A percentile compares a stretch with the other conserved stretches of the same genome.
phyloP scores from a whole-genome alignment of 129 eudicot species.

The Pseudognaphalium luteoalbum region DNA sequence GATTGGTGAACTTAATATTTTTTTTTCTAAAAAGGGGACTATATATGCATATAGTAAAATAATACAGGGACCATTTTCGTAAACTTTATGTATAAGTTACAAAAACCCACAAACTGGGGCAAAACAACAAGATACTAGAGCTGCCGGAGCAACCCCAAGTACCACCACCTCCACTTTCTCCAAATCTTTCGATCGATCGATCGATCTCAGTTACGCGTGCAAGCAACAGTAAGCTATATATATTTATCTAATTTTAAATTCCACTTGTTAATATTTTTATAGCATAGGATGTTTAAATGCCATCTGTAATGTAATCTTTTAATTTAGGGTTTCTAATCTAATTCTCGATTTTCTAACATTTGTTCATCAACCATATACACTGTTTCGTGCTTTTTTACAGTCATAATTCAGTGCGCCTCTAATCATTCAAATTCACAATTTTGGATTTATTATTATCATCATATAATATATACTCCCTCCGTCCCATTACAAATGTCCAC shows the following conservation, averaged over 20 bases:
- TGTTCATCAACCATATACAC: too few species aligned
- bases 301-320: not conserved
- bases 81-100: not conserved
- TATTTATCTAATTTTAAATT: not conserved
- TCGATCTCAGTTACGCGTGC: not conserved
- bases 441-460: not conserved
- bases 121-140: not conserved
- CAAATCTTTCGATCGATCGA: not conserved
- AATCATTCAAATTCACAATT: slow-evolving; percentile 9
- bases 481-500: too few species aligned
- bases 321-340: slow-evolving; percentile 24
- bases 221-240: not conserved
- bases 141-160: not conserved
- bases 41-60: not conserved
- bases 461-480: too few species aligned
- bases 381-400: not conserved
- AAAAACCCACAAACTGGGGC: not conserved
- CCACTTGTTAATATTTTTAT: not conserved
- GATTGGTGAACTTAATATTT: too few species aligned
- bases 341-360: not conserved
- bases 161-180: not conserved
- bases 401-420: not conserved
- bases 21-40: too few species aligned
- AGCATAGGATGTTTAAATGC: not conserved
- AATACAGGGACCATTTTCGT: not conserved